These are phyloP conservation scores for Claviceps sp. DNA, from an alignment of 2,329 filamentous ascomycete species.

Conservation along the genomic window DNA sequence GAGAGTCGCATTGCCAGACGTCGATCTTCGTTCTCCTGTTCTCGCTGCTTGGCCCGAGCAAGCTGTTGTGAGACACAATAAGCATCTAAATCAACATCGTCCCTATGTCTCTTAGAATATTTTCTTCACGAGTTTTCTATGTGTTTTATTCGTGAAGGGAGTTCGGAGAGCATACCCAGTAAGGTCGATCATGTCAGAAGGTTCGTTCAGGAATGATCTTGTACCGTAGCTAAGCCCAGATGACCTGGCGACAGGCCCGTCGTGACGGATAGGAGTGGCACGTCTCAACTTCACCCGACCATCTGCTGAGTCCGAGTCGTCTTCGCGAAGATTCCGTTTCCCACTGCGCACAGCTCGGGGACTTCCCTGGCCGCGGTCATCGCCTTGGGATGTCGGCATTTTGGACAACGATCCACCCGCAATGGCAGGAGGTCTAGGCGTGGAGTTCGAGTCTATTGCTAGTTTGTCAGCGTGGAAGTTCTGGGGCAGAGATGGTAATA, in stretches of 20 bases:
- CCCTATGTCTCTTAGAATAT: constrained; percentile 8
- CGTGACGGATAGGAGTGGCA: constrained; percentile 12
- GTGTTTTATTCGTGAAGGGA: too few relatives aligned
- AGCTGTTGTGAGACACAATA: constrained; percentile 20
- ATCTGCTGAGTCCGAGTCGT: constrained; percentile 7
- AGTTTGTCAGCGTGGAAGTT: background rate
- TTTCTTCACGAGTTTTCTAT: background rate
- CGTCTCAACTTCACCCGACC: constrained; percentile 21
- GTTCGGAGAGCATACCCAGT: constrained; percentile 21
- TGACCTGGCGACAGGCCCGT: background rate
- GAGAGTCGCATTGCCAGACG: constrained; percentile 17
- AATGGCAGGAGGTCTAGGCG: background rate
- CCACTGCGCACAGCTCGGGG: constrained; percentile 14
- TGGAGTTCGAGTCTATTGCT: background rate
- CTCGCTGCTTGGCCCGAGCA: constrained; percentile 19
- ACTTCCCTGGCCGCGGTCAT: constrained; percentile 3
- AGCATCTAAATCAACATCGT: constrained; percentile 20
- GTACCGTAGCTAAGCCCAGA: background rate
- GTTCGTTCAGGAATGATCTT: constrained; percentile 2
- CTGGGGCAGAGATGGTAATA: background rate
- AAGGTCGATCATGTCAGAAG: constrained; percentile 26
- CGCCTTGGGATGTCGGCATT: background rate
- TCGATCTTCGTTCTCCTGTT: constrained; percentile 16
- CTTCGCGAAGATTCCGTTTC: constrained; percentile 16
- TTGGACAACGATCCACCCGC: background rate